These are phyloP conservation scores for Podaxis sp. DNA, from an alignment of 768 basidiomycete species.

Conservation along the genomic window DNA sequence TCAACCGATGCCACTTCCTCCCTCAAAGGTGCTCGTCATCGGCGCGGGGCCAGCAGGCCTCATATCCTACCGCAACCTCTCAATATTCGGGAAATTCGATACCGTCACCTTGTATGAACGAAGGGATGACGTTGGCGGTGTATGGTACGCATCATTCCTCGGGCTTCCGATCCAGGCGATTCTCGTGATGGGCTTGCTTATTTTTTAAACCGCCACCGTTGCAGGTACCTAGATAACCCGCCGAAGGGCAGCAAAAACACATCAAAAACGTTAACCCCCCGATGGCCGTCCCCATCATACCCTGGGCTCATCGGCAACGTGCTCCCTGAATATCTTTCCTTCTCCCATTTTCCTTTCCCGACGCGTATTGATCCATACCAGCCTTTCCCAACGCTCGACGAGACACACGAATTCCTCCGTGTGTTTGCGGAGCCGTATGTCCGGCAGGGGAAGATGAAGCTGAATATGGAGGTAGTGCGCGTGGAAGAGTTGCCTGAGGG, in stretches of 20 bases:
- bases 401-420: slow-evolving; percentile 38
- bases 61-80: slow-evolving; percentile 47
- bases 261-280: slow-evolving; percentile 18
- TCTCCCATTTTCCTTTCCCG: slow-evolving; percentile 37
- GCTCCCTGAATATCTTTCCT: slow-evolving; percentile 43
- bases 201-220: slow-evolving; percentile 9
- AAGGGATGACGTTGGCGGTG: slow-evolving; percentile 47
- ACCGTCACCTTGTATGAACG: slow-evolving; percentile 47
- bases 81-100: slow-evolving; percentile 39
- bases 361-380: slow-evolving; percentile 28
- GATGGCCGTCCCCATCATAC: slow-evolving; percentile 51
- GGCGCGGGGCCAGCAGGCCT: slow-evolving; percentile 50
- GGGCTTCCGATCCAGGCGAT: not conserved
- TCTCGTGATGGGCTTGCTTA: not conserved
- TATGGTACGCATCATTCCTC: slow-evolving; percentile 36
- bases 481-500: slow-evolving; percentile 34
- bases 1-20: slow-evolving; percentile 21
- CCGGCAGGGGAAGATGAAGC: slow-evolving; percentile 33
- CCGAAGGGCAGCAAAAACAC: not conserved
- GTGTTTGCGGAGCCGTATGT: slow-evolving; percentile 34
- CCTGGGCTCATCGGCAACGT: slow-evolving; percentile 50
- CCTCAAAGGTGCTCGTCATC: slow-evolving; percentile 37
- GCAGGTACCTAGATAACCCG: slow-evolving; percentile 34
- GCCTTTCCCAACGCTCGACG: slow-evolving; percentile 39
- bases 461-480: slow-evolving; percentile 39